A percentile compares a stretch with the other conserved stretches of the same genome.
These are phyloP conservation scores for Diplocarpon mali DNA, from an alignment of 2,329 filamentous ascomycete species.

Conservation along the genomic window DNA sequence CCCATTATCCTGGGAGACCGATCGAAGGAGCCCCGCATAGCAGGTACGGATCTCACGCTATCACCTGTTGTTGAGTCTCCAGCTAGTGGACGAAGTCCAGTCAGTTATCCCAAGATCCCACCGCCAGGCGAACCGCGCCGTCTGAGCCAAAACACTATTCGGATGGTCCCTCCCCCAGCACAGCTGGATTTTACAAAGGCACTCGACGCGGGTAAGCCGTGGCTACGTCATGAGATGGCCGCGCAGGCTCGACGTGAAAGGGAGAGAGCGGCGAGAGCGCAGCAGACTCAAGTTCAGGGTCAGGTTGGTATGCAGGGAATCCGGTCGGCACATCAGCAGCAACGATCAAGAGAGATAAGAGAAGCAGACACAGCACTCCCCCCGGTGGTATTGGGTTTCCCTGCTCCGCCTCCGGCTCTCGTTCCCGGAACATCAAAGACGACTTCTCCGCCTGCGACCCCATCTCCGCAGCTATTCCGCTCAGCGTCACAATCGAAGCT, in stretches of 20 bases:
- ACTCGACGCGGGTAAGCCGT: slow-evolving; percentile 11
- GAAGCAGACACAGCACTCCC: neutral
- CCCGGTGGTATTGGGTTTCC: neutral
- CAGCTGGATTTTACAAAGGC: slow-evolving; percentile 11
- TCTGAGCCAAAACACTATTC: slow-evolving; percentile 11
- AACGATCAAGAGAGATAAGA: neutral
- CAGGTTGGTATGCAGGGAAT: slow-evolving; percentile 4
- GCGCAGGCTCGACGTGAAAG: slow-evolving; percentile 13
- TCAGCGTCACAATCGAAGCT: slow-evolving; percentile 3
- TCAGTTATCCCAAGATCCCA: slow-evolving; percentile 23
- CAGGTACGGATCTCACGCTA: slow-evolving; percentile 10
- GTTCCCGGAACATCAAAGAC: slow-evolving; percentile 1
- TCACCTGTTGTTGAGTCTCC: slow-evolving; percentile 26
- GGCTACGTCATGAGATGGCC: slow-evolving; percentile 20
- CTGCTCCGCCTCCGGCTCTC: slow-evolving; percentile 1
- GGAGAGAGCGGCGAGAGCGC: neutral
- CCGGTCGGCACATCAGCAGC: neutral
- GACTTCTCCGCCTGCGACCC: slow-evolving; percentile 1
- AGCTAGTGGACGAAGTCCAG: slow-evolving; percentile 19
- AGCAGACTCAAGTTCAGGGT: slow-evolving; percentile 1
- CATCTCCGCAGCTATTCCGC: slow-evolving; percentile 2
- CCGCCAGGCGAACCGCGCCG: slow-evolving; percentile 3
- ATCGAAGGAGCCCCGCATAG: slow-evolving; percentile 7
- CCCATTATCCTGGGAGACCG: slow-evolving; percentile 9
- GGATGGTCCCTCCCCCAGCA: slow-evolving; percentile 11